These are phyloP conservation scores for Beauveria rudraprayagi DNA, from an alignment of 2,329 filamentous ascomycete species.

Conservation along the genomic window DNA sequence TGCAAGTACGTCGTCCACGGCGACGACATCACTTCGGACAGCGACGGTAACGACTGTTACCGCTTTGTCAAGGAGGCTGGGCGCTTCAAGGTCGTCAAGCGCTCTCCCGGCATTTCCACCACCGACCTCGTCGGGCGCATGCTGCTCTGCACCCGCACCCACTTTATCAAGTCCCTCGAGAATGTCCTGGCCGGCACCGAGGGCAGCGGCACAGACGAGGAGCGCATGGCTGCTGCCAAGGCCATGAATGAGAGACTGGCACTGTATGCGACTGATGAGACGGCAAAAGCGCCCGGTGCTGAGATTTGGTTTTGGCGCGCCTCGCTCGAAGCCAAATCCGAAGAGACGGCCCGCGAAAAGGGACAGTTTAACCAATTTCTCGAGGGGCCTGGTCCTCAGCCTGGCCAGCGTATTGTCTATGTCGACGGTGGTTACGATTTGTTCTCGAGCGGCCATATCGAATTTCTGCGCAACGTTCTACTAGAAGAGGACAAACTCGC, in stretches of 20 bases:
- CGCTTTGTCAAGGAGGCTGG: slow-evolving; percentile 92
- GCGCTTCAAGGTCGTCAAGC: slow-evolving; percentile 92
- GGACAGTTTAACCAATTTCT: slow-evolving; percentile 63
- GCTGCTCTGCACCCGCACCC: slow-evolving; percentile 88
- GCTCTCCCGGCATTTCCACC: slow-evolving; percentile 92
- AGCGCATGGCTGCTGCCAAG: slow-evolving; percentile 53
- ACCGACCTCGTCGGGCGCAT: slow-evolving; percentile 97
- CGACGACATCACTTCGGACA: slow-evolving; percentile 94
- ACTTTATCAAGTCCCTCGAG: slow-evolving; percentile 80
- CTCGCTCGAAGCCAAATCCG: slow-evolving; percentile 38
- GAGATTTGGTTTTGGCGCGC: slow-evolving; percentile 80
- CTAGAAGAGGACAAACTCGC: slow-evolving; percentile 65
- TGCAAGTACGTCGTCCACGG: slow-evolving; percentile 95
- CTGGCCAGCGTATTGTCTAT: slow-evolving; percentile 81
- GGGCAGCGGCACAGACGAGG: slow-evolving; percentile 59
- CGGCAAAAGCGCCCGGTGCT: slow-evolving; percentile 67
- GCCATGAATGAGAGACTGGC: slow-evolving; percentile 71
- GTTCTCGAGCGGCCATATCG: slow-evolving; percentile 94
- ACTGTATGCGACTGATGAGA: slow-evolving; percentile 83
- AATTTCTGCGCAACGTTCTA: slow-evolving; percentile 76
- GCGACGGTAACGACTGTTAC: slow-evolving; percentile 91
- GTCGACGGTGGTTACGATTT: slow-evolving; percentile 96
- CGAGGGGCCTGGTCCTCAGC: slow-evolving; percentile 59
- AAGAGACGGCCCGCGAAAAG: slow-evolving; percentile 39
- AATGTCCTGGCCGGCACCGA: slow-evolving; percentile 61